Percentiles rank a stretch among this genome's conserved stretches.
phyloP scores from a whole-genome alignment of 225 moss, liverwort and hornwort genomes.

The Physcomitrellopsis africana region DNA sequence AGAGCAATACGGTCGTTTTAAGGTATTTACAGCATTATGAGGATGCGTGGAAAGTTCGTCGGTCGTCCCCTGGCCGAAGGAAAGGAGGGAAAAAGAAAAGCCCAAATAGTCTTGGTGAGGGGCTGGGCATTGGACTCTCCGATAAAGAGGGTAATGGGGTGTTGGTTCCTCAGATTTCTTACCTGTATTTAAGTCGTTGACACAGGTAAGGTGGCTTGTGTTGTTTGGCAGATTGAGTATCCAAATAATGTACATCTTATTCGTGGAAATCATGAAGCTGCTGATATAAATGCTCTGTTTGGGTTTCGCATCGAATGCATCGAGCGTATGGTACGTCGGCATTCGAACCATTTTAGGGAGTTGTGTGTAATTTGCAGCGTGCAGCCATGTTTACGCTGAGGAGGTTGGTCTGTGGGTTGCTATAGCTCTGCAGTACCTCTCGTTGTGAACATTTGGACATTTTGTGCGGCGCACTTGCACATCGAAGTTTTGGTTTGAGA shows the following conservation, averaged over 20 bases:
- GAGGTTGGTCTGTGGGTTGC: background rate
- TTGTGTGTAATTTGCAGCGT: background rate
- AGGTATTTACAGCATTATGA: too few species aligned
- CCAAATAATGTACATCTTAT: conserved; percentile 83
- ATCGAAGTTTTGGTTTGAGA: background rate
- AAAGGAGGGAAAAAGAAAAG: too few species aligned
- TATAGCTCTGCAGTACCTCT: background rate
- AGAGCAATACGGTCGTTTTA: too few species aligned
- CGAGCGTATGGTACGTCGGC: conserved; percentile 68
- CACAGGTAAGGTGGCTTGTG: background rate
- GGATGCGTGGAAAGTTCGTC: too few species aligned
- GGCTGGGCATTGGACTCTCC: too few species aligned
- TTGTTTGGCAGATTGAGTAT: conserved; percentile 66
- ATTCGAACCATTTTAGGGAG: conserved; percentile 2
- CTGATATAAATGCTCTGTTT: conserved; percentile 86
- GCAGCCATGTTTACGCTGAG: background rate
- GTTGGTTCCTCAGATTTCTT: background rate
- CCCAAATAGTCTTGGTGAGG: too few species aligned
- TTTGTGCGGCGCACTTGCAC: background rate
- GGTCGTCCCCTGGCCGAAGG: too few species aligned
- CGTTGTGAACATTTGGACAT: background rate
- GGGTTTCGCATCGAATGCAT: conserved; percentile 92
- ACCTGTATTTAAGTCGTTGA: background rate
- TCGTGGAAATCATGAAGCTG: conserved; percentile 89
- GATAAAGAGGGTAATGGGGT: background rate